A percentile compares a stretch with the other conserved stretches of the same genome.
Conservation (phyloP, 1,284 basidiomycete genomes). For the Erythrobasidium hasegawianum region DNA sequence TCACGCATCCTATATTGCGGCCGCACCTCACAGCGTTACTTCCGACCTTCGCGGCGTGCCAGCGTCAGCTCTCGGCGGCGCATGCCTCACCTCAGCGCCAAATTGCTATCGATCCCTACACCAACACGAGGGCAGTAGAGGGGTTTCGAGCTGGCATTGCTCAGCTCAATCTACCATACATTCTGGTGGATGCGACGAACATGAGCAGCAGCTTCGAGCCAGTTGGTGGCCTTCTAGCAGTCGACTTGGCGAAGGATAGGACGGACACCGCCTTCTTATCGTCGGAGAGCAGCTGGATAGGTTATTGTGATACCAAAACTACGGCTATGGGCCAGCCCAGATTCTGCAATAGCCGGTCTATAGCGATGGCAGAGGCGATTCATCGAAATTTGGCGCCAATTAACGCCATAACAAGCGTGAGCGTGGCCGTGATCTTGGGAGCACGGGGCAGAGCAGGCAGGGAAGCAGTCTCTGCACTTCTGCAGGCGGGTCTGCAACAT, state of each 20-base stretch:
- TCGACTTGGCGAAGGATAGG: no score
- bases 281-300: no score
- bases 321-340: background rate
- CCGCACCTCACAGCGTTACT: background rate
- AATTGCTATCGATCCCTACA: no score
- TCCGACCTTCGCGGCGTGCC: conserved; percentile 10
- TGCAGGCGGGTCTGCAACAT: background rate
- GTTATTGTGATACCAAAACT: background rate
- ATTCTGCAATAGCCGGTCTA: conserved; percentile 12
- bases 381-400: conserved; percentile 10
- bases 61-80: conserved; percentile 2
- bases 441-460: conserved; percentile 15
- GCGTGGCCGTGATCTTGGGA: conserved; percentile 13
- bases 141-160: conserved; percentile 19
- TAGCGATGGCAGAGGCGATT: conserved; percentile 19
- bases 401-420: conserved; percentile 20
- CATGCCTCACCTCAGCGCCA: no score
- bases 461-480: conserved; percentile 26
- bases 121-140: no score
- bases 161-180: background rate
- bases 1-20: conserved; percentile 19
- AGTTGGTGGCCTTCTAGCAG: background rate
- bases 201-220: background rate
- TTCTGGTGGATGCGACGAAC: background rate
- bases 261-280: no score